Evolutionary conservation across 306 rosid species (phyloP).

Genomic region (Cucumis melo): DNA sequence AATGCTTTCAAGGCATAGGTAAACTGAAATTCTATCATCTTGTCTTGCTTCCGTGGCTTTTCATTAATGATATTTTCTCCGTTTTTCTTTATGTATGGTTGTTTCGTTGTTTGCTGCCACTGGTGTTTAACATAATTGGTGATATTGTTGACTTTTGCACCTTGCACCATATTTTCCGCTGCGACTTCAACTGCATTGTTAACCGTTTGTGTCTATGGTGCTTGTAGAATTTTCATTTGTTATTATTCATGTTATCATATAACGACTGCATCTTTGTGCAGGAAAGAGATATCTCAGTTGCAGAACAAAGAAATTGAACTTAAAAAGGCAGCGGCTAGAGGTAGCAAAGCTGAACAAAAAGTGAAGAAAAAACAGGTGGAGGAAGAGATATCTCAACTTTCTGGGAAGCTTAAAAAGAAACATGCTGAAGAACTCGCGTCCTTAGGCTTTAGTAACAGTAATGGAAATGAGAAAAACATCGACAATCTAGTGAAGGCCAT

Average conservation of each 20-base stretch:
- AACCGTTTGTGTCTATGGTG: neutral
- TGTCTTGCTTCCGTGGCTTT: neutral
- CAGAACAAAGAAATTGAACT: constrained; percentile 72
- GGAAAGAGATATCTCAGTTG: constrained; percentile 67
- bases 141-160: neutral
- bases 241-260: neutral
- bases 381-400: constrained; percentile 69
- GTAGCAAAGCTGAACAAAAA: constrained; percentile 95
- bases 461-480: constrained; percentile 41
- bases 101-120: neutral
- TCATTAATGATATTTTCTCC: neutral
- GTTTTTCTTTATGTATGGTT: neutral
- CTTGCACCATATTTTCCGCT: neutral
- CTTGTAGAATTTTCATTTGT: neutral
- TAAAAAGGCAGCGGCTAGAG: constrained; percentile 79
- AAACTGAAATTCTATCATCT: neutral
- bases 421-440: constrained; percentile 54
- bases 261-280: constrained; percentile 17
- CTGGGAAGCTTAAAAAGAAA: constrained; percentile 57
- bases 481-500: constrained; percentile 75
- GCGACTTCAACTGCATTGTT: neutral
- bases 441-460: constrained; percentile 46
- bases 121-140: neutral
- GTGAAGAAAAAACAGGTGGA: constrained; percentile 90
- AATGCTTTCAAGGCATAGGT: constrained; percentile 57